Percentiles rank a stretch among this genome's conserved stretches.
These are phyloP conservation scores for Penstemon eatonii DNA, from an alignment of 257 asterid genomes.

Conservation along the genomic window DNA sequence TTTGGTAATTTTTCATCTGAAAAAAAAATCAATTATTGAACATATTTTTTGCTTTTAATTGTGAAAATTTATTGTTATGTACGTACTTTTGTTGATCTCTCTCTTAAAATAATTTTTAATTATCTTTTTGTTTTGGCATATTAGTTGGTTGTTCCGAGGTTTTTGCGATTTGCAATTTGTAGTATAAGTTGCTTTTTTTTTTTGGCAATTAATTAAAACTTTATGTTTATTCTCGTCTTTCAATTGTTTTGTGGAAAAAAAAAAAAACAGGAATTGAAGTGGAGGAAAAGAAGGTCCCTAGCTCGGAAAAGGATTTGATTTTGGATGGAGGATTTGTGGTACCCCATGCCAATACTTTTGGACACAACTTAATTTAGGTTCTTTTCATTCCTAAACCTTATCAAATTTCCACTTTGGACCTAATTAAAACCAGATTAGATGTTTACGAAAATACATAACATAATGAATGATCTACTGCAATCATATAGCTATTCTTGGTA, in stretches of 20 bases:
- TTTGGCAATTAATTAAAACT: background rate
- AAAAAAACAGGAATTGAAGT: conserved; percentile 44
- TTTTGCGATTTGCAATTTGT: background rate
- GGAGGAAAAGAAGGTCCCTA: conserved; percentile 42
- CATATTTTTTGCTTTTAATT: conserved; percentile 4
- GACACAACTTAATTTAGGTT: conserved; percentile 85
- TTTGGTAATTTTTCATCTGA: conserved; percentile 40
- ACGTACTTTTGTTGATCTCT: conserved; percentile 4
- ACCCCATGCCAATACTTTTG: conserved; percentile 78
- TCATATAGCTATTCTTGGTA: too few species aligned
- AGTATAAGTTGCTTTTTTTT: background rate
- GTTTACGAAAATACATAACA: too few species aligned
- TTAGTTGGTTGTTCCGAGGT: background rate
- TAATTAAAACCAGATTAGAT: background rate
- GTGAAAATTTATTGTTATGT: too few species aligned
- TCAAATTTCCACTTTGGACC: background rate
- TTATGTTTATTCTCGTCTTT: background rate
- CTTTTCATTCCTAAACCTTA: background rate
- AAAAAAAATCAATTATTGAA: too few species aligned
- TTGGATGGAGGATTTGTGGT: conserved; percentile 57
- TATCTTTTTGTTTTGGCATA: background rate
- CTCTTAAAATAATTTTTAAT: background rate
- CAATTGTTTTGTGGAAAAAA: background rate
- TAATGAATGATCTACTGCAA: too few species aligned
- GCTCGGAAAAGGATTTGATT: conserved; percentile 41